Evolutionary conservation across 1,284 basidiomycete genomes (phyloP).

Genomic region (Sporisorium reilianum): DNA sequence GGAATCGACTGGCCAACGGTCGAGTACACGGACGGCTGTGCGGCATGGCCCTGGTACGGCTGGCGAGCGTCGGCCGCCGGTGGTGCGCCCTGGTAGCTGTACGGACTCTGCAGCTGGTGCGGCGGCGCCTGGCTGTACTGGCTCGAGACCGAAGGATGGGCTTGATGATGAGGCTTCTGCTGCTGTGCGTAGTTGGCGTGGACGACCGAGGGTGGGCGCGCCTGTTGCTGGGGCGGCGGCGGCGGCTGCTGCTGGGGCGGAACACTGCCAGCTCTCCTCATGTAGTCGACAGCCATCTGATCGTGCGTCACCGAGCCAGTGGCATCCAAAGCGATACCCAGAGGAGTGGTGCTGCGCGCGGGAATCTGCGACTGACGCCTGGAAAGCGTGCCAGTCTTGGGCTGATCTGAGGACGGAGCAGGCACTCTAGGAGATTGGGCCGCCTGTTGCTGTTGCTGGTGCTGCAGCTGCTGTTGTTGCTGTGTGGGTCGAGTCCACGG

Average conservation of each 20-base stretch:
- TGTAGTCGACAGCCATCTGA: slow-evolving; percentile 77
- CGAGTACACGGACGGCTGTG: slow-evolving; percentile 45
- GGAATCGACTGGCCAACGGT: slow-evolving; percentile 30
- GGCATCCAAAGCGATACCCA: slow-evolving; percentile 83
- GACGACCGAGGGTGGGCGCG: slow-evolving; percentile 43
- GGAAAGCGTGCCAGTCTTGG: slow-evolving; percentile 41
- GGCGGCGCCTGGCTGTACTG: slow-evolving; percentile 50
- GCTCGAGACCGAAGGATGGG: slow-evolving; percentile 54
- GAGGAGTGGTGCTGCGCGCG: slow-evolving; percentile 67
- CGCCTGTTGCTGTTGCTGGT: slow-evolving; percentile 38
- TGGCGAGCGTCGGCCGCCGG: slow-evolving; percentile 20
- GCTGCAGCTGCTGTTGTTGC: slow-evolving; percentile 40
- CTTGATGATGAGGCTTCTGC: slow-evolving; percentile 41
- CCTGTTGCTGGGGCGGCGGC: slow-evolving; percentile 40
- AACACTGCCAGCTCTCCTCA: slow-evolving; percentile 71
- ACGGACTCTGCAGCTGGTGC: slow-evolving; percentile 34
- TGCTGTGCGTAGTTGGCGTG: slow-evolving; percentile 41
- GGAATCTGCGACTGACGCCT: slow-evolving; percentile 42
- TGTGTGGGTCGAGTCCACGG: slow-evolving; percentile 46
- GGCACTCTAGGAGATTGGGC: slow-evolving; percentile 26
- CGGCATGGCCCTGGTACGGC: slow-evolving; percentile 32
- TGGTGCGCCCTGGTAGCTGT: slow-evolving; percentile 32
- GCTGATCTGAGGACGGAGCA: slow-evolving; percentile 26
- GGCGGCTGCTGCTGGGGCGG: slow-evolving; percentile 74
- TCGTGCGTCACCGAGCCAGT: slow-evolving; percentile 83